Conservation (phyloP, 2,329 filamentous ascomycete genomes). For the Incumbomyces delicatus region DNA sequence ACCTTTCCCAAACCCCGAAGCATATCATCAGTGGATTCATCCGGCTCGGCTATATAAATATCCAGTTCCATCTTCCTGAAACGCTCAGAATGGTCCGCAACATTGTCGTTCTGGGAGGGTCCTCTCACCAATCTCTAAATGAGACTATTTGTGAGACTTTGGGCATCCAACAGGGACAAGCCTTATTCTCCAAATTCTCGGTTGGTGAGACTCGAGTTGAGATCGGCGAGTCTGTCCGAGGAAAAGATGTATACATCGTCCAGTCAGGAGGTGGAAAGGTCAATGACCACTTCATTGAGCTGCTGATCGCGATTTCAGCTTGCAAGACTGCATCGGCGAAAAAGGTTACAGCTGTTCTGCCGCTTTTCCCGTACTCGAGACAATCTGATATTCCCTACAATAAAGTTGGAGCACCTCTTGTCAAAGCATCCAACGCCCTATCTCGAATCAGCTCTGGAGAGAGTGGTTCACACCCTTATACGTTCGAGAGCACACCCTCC, state of each 20-base stretch:
- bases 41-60: not conserved
- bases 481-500: conserved; percentile 83
- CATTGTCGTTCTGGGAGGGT: conserved; percentile 86
- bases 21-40: not conserved
- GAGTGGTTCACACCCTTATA: conserved; percentile 47
- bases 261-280: conserved; percentile 86
- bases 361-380: conserved; percentile 91
- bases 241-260: conserved; percentile 98
- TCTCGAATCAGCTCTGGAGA: conserved; percentile 24
- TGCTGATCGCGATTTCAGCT: conserved; percentile 96
- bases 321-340: conserved; percentile 92
- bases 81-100: conserved; percentile 70
- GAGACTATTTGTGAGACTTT: conserved; percentile 81
- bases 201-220: conserved; percentile 92
- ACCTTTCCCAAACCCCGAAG: too few relatives aligned
- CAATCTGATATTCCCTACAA: conserved; percentile 97
- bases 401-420: conserved; percentile 81
- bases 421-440: conserved; percentile 49
- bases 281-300: conserved; percentile 93
- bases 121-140: conserved; percentile 80
- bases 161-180: conserved; percentile 73
- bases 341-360: conserved; percentile 85
- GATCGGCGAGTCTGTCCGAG: conserved; percentile 90
- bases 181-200: conserved; percentile 83
- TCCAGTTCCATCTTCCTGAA: not conserved